Evolutionary conservation across 2,329 filamentous ascomycete species (phyloP).

Genomic region (Fusarium musae): DNA sequence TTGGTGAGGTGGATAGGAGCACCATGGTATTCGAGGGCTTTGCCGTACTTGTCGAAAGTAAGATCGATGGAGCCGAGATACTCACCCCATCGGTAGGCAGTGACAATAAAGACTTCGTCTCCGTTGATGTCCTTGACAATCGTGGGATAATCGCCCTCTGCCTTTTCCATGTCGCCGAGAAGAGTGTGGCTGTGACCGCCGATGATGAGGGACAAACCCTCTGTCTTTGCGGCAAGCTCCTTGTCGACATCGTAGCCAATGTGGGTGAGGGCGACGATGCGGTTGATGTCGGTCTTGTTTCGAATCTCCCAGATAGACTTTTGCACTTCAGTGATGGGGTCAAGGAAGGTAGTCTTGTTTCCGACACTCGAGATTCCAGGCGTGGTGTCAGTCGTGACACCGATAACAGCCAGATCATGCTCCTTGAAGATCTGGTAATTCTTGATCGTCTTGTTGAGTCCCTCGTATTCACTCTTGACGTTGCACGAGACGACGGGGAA

Average conservation of each 20-base stretch:
- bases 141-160: conserved; percentile 71
- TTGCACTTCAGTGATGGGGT: conserved; percentile 68
- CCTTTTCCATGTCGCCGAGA: conserved; percentile 67
- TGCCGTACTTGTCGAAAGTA: conserved; percentile 69
- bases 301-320: conserved; percentile 70
- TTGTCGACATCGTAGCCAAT: conserved; percentile 74
- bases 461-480: conserved; percentile 67
- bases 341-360: conserved; percentile 66
- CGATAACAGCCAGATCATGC: conserved; percentile 70
- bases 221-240: conserved; percentile 67
- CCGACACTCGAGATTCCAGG: conserved; percentile 69
- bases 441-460: conserved; percentile 71
- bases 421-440: conserved; percentile 73
- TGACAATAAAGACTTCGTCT: conserved; percentile 75
- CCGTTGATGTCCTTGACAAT: conserved; percentile 69
- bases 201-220: conserved; percentile 75
- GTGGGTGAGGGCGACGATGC: conserved; percentile 74
- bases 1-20: conserved; percentile 73
- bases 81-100: conserved; percentile 75
- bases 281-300: conserved; percentile 69
- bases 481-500: conserved; percentile 74
- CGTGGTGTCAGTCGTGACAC: conserved; percentile 70
- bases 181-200: conserved; percentile 71
- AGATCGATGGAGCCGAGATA: conserved; percentile 76
- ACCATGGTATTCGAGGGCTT: conserved; percentile 70